Base-by-base conservation (phyloP, 306 rosid species). In the Medicago ruthenica region DNA sequence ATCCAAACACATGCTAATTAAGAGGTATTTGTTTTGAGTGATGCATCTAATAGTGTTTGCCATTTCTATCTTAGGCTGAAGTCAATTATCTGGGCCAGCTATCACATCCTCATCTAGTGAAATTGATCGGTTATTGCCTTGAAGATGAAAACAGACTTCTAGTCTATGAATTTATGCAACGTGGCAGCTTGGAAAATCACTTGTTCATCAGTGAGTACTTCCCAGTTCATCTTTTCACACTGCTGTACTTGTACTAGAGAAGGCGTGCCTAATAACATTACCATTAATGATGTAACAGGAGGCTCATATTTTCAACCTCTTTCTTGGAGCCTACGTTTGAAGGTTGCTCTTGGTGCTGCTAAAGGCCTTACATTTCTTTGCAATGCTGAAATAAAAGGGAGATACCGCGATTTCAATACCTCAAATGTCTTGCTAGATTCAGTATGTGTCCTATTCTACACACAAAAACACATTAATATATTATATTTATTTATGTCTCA, bases 171-270 rank as follows among this genome's bases (percentile, higher is more conserved):
- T 85, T 87, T 55, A 89, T 89, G 91, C 87, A 90, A 11, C 86
- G 91, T 54, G 94, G 94, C 63, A 83, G 91, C 88, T 86, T 89
- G 85, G 94, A 89, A 75, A 87, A 89, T 78, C 94, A 89, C 82
- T 86, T 89, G 75, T 89, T 89, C 75, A 71, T 83, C 74, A 84
- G 94, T 89, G 85, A 87, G 94, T 85, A 55, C 65, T 58, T 71
- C 48, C 13, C 1, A 4, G 45, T 50, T 11, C 41, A 16, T 57
- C 54, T 76, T 41, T 70, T 68, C 70, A 71, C 15, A 7, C 66
- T 40, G 45, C 42, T 76, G 59, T 66, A 75, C n/a, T 67, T 76
- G 59, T 66, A 75, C 20, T 67, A 66, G 77, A 39, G 27, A 75
- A 55, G 17, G 10, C 24, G 24, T 82, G 81, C 9, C 44, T 76